Evolutionary conservation across 495 filamentous ascomycete genomes (phyloP).

Genomic region (Penicillium lividum): DNA sequence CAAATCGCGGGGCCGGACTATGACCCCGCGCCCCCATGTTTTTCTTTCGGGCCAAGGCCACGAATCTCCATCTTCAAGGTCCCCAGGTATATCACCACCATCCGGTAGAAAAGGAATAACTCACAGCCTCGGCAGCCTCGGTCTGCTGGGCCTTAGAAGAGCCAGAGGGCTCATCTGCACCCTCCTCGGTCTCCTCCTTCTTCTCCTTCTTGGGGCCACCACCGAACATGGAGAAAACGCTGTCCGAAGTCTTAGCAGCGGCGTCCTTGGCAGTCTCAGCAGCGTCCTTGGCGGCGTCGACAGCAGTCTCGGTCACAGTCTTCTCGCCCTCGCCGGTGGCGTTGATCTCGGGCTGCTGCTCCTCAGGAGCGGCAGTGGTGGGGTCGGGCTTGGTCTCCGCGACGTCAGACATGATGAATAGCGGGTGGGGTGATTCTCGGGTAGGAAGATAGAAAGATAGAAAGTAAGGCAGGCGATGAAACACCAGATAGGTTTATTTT

Average conservation of each 20-base stretch:
- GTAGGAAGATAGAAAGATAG: constrained; percentile 5
- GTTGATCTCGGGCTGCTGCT: constrained; percentile 39
- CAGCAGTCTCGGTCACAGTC: constrained; percentile 39
- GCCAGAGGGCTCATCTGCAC: constrained; percentile 76
- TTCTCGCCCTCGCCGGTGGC: constrained; percentile 40
- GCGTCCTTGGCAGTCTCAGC: constrained; percentile 50
- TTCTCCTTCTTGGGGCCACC: constrained; percentile 79
- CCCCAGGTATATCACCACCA: neutral
- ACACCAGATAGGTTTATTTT: constrained; percentile 14
- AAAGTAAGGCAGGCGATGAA: constrained; percentile 5
- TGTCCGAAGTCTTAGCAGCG: constrained; percentile 62
- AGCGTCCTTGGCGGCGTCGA: constrained; percentile 42
- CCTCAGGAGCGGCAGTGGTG: constrained; percentile 46
- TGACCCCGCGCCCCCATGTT: constrained; percentile 11
- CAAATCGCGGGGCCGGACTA: constrained; percentile 3
- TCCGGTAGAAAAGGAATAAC: constrained; percentile 25
- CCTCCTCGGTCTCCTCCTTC: constrained; percentile 80
- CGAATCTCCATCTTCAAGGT: neutral
- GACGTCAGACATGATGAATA: constrained; percentile 48
- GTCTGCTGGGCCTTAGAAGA: constrained; percentile 81
- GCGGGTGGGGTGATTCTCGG: constrained; percentile 1
- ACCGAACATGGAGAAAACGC: constrained; percentile 97
- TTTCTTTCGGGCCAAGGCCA: neutral
- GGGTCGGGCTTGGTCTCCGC: constrained; percentile 52
- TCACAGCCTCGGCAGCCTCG: constrained; percentile 54